Base-by-base conservation (phyloP, 805 yeast genomes). In the Yarrowia sp. region DNA sequence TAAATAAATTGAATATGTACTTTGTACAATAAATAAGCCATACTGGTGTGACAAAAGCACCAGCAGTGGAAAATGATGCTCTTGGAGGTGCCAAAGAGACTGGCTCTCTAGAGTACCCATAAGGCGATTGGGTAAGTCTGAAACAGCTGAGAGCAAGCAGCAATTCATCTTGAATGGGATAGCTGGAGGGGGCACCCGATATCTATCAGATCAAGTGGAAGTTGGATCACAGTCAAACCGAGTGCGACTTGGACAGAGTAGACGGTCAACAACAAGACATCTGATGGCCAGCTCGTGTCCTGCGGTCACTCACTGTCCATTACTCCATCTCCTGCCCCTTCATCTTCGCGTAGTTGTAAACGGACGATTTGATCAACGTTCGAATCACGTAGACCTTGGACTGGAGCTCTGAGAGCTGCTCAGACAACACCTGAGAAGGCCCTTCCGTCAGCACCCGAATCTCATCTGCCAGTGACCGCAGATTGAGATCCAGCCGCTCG, bases 341-440 rank as follows among this genome's bases (percentile, higher is more conserved):
- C 52, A 45, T 59, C 22, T 59, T 59, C 3, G 65, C 65, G 10
- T 49, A 48, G 16, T 48, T 64, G 45, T 64, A 89, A 4, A 89
- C 91, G 3, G 92, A 89, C 5, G 90, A 88, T 72, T 88, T 87
- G 77, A 89, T 83, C 52, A 87, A 76, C 0, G 92, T 88, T 64
- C 87, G 86, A 4, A 89, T 89, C 66, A 88, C 77, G 0, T 89
- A 88, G 12, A 87, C 80, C 71, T 88, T 88, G 70, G 85, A 81
- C 72, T 89, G 93, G 65, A 89, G 81, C 32, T 81, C 84, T 38
- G 91, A 80, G 72, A 89, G 76, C 70, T 85, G 84, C 43, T 84
- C 86, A 32, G 83, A 72, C 22, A 84, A 76, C 59, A 81, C 80
- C 15, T 77, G 75, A 35, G 74, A 70, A 5, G 74, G 75, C 1